Base-by-base conservation (phyloP, 2,329 filamentous ascomycete species). In the Exophiala viscosa region DNA sequence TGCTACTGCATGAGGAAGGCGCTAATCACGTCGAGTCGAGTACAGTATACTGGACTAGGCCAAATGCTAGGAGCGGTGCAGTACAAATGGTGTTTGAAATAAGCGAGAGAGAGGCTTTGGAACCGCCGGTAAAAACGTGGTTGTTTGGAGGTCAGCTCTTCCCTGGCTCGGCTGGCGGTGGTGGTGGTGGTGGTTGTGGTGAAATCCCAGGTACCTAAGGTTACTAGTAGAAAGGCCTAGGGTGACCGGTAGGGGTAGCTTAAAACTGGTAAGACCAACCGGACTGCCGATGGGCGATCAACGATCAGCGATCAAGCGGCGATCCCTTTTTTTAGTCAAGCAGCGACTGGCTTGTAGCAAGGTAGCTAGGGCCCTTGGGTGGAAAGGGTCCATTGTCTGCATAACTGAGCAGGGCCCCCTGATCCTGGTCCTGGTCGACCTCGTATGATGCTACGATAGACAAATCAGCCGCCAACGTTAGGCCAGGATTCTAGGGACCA, bases 221-320 rank as follows among this genome's bases (percentile, higher is more conserved):
- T n/a, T n/a, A n/a, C n/a, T n/a, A 18, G 11, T 15, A 14, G 2
- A 36, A 15, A 41, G 36, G 20, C 41, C 17, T n/a, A 23, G 28
- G 35, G 39, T 20, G 18, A 2, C 41, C 8, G 9, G 33, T 33
- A 15, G 28, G 20, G 34, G 23, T 45, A 33, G 14, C 28, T 33
- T n/a, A 10, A 33, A 33, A 17, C 18, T 39, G 13, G 14, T 11
- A 18, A 33, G 38, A 35, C 35, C 41, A 50, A 43, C 47, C 42
- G 40, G 52, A n/a, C 42, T 47, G 42, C 52, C 52, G 52, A 54
- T 50, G 52, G 41, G 44, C 50, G 52, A 54, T 45, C 52, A 54
- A 23, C 52, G 47, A 50, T 54, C 32, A 47, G 40, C 28, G 23
- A 28, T 41, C 43, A 47, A 36, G 51, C 51, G 52, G 52, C 46